phyloP scores from a whole-genome alignment of 2,329 filamentous ascomycete genomes.

The Diaporthe helianthi region DNA sequence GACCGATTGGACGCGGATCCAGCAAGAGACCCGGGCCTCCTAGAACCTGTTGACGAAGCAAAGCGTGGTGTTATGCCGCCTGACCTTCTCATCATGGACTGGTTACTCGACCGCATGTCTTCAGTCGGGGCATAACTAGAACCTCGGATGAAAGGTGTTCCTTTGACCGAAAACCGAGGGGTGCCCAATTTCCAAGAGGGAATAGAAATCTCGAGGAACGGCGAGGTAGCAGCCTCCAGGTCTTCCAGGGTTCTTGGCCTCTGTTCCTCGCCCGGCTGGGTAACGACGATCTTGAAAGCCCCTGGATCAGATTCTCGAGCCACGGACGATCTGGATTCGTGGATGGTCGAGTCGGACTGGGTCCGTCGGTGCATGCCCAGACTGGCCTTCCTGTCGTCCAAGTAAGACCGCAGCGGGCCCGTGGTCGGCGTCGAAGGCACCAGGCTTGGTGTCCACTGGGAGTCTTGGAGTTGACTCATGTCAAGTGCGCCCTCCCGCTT shows the following conservation, averaged over 20 bases:
- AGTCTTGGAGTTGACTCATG: conserved; percentile 42
- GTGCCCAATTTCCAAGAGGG: conserved; percentile 85
- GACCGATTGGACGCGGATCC: conserved; percentile 46
- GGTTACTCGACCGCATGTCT: conserved; percentile 69
- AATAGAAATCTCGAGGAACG: conserved; percentile 75
- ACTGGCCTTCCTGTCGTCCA: conserved; percentile 42
- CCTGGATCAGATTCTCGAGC: conserved; percentile 65
- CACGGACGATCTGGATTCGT: conserved; percentile 59
- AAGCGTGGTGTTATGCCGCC: conserved; percentile 44
- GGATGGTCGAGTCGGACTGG: conserved; percentile 79
- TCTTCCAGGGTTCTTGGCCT: conserved; percentile 71
- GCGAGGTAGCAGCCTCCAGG: conserved; percentile 51
- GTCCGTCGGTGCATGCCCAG: conserved; percentile 64
- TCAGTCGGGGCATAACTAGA: conserved; percentile 83
- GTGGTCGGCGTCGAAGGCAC: conserved; percentile 47
- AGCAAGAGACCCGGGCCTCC: conserved; percentile 48
- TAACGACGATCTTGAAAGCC: conserved; percentile 82
- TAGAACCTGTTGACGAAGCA: conserved; percentile 42
- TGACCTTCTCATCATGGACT: conserved; percentile 54
- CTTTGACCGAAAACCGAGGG: conserved; percentile 78
- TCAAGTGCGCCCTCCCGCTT: conserved; percentile 37
- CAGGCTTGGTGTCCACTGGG: conserved; percentile 54
- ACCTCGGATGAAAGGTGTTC: conserved; percentile 78
- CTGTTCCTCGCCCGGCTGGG: conserved; percentile 67
- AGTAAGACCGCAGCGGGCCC: conserved; percentile 43